Percentiles rank a stretch among this genome's conserved stretches.
phyloP scores from a whole-genome alignment of 192 early-diverging fungal genomes.

The Phycomyces blakesleeanus region DNA sequence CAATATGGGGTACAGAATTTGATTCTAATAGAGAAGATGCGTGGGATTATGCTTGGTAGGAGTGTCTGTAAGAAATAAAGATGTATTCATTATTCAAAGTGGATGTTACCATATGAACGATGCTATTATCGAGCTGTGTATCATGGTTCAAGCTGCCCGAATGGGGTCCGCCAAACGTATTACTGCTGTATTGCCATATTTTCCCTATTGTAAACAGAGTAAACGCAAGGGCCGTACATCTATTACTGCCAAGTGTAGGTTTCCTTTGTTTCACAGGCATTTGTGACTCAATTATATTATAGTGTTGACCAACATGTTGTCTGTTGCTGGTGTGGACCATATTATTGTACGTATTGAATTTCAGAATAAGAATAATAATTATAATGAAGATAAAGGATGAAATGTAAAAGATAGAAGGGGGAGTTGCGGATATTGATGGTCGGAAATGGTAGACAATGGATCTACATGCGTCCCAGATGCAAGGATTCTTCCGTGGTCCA shows the following conservation, averaged over 20 bases:
- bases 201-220: conserved; percentile 92
- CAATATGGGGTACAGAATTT: too few relatives aligned
- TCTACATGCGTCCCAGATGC: conserved; percentile 91
- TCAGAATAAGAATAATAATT: background rate
- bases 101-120: conserved; percentile 97
- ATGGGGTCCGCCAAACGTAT: conserved; percentile 90
- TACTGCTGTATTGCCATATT: conserved; percentile 96
- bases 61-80: conserved; percentile 94
- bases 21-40: background rate
- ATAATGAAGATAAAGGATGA: too few relatives aligned
- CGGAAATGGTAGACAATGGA: conserved; percentile 78
- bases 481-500: conserved; percentile 83
- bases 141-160: conserved; percentile 97
- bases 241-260: conserved; percentile 80
- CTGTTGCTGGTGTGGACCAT: conserved; percentile 84
- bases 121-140: conserved; percentile 94
- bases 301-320: conserved; percentile 96
- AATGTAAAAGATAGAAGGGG: too few relatives aligned
- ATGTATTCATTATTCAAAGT: conserved; percentile 96
- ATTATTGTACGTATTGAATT: conserved; percentile 47
- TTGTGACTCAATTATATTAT: background rate
- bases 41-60: conserved; percentile 48
- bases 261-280: background rate
- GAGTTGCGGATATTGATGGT: background rate
- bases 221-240: conserved; percentile 95